Percentiles rank a stretch among this genome's conserved stretches.
Conservation (phyloP, 306 rosid genomes). For the Trifolium pratense region DNA sequence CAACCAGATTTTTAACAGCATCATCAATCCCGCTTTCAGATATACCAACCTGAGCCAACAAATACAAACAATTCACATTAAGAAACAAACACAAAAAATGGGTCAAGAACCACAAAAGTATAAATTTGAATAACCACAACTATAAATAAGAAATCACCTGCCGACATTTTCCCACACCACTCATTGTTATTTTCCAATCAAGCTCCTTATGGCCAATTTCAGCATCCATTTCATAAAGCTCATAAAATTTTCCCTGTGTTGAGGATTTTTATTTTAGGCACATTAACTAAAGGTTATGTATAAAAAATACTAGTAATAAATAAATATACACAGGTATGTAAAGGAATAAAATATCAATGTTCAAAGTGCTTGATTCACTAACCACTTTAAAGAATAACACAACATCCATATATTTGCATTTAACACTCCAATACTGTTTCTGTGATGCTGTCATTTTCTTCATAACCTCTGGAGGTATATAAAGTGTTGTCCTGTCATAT, state of each 20-base stretch:
- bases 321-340: neutral
- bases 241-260: conserved; percentile 89
- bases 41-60: conserved; percentile 80
- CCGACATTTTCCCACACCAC: conserved; percentile 97
- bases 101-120: conserved; percentile 10
- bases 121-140: conserved; percentile 21
- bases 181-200: conserved; percentile 94
- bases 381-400: conserved; percentile 96
- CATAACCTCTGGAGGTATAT: conserved; percentile 80
- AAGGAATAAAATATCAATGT: conserved; percentile 17
- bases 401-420: conserved; percentile 92
- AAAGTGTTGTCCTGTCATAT: conserved; percentile 70
- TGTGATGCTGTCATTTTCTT: conserved; percentile 91
- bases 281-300: conserved; percentile 35
- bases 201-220: conserved; percentile 98
- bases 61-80: conserved; percentile 29
- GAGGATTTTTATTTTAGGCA: conserved; percentile 25
- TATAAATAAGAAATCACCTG: conserved; percentile 62
- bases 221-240: conserved; percentile 96
- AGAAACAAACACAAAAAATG: conserved; percentile 28
- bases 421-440: conserved; percentile 90
- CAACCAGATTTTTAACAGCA: conserved; percentile 91
- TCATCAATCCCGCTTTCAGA: conserved; percentile 98
- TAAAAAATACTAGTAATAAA: neutral
- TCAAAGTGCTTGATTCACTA: conserved; percentile 48